phyloP scores from a whole-genome alignment of 768 basidiomycete species.

The Mycena latifolia region DNA sequence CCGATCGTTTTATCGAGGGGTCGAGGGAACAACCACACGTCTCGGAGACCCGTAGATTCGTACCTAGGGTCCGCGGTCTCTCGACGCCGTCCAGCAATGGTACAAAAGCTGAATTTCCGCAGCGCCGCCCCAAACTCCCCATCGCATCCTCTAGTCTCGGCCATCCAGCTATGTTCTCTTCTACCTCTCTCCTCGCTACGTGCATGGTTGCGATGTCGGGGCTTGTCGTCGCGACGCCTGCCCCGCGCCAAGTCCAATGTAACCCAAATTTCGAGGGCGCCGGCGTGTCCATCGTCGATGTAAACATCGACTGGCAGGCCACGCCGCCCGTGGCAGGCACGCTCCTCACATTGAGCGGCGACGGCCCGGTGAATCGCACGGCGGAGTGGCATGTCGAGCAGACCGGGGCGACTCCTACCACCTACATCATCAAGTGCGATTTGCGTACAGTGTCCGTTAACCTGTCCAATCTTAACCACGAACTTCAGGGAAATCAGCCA shows the following conservation, averaged over 20 bases:
- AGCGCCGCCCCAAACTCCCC: too few relatives aligned
- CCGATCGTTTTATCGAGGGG: too few relatives aligned
- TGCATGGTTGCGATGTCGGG: neutral
- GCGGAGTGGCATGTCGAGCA: constrained; percentile 28
- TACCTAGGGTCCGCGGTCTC: too few relatives aligned
- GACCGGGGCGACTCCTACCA: neutral
- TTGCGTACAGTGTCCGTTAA: neutral
- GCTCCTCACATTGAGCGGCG: neutral
- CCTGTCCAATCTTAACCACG: neutral
- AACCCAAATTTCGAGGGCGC: constrained; percentile 29
- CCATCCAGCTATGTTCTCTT: neutral
- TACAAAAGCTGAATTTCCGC: too few relatives aligned
- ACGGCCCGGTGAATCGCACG: constrained; percentile 10
- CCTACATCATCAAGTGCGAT: constrained; percentile 24
- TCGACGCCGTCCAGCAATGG: too few relatives aligned
- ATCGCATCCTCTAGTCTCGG: too few relatives aligned
- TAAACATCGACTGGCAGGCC: constrained; percentile 2
- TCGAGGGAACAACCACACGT: too few relatives aligned
- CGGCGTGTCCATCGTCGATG: constrained; percentile 16
- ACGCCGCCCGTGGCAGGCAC: constrained; percentile 15
- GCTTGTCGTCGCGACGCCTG: neutral
- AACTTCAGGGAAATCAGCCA: constrained; percentile 4
- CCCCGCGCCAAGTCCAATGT: constrained; percentile 7
- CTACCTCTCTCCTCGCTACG: neutral
- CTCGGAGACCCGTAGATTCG: too few relatives aligned